Conservation (phyloP, 768 basidiomycete genomes). For the Fomitopsis pulvina region DNA sequence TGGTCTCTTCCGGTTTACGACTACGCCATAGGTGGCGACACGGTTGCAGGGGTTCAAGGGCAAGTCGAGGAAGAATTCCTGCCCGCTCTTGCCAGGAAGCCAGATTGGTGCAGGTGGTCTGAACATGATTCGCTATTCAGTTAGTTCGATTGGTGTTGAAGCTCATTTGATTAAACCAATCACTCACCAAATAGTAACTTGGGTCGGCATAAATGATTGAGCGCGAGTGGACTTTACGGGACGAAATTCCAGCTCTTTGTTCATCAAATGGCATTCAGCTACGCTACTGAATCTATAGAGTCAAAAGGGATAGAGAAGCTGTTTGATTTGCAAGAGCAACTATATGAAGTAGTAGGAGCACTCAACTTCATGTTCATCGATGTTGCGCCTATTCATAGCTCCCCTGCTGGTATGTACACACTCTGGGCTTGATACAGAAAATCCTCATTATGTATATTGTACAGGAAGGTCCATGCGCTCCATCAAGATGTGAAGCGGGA, state of each 20-base stretch:
- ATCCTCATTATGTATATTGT: background rate
- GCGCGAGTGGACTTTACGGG: conserved; percentile 28
- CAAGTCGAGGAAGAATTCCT: conserved; percentile 38
- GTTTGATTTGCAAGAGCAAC: conserved; percentile 37
- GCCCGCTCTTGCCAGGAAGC: conserved; percentile 20
- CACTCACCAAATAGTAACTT: conserved; percentile 39
- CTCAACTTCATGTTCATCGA: conserved; percentile 55
- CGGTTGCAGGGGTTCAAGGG: conserved; percentile 31
- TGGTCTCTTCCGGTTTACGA: conserved; percentile 39
- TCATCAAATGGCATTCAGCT: background rate
- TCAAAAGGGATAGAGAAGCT: conserved; percentile 26
- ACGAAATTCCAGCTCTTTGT: background rate
- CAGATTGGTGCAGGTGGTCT: conserved; percentile 20
- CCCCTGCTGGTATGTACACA: conserved; percentile 34
- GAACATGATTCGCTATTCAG: conserved; percentile 21
- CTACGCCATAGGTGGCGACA: conserved; percentile 51
- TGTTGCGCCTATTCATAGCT: conserved; percentile 46
- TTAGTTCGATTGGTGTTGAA: conserved; percentile 2
- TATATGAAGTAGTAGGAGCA: conserved; percentile 41
- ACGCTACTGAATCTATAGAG: background rate
- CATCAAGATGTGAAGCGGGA: background rate
- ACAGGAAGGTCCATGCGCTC: background rate
- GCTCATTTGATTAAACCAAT: background rate
- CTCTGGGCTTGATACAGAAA: background rate
- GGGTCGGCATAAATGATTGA: conserved; percentile 66